Base-by-base conservation (phyloP, 305 asterid species). In the Fraxinus albicans region DNA sequence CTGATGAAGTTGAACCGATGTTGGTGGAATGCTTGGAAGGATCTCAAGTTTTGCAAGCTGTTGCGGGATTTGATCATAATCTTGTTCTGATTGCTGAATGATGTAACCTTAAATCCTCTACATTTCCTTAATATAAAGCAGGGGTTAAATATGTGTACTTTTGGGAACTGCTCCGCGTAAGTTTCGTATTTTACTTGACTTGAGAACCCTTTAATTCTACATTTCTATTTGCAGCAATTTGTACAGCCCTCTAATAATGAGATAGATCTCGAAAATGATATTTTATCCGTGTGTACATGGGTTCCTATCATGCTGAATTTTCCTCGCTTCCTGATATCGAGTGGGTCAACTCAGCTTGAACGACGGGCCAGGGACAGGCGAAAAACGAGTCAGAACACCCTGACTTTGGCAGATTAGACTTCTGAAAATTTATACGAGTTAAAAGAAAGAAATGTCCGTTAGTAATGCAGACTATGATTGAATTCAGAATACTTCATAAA, bases 31-130 rank as follows among this genome's bases (percentile, higher is more conserved):
- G 23, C 83, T 83, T 91, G 76, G 94, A 92, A 88, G 97, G 91
- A 75, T 55, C 9, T 79, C 85, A 89, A 65, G 95, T 92, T 72
- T 21, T 91, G 88, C 94, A 93, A 85, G 95, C 94, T 55, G 93
- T 87, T 38, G 94, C 98, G 5, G 99, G 98, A 2, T 93, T 91
- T 82, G 98, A 96, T 91, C 98, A 94, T 83, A 94, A 84, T 86
- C 95, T 96, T 60, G 89, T 94, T 85, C 91, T 96, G 6, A 84
- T 89, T 82, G 80, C 88, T 47, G 90, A 87, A 69, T 90, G 87
- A 89, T 85, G 76, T 80, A 38, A 47, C 25, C 80, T 36, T 73
- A 12, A 19, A 55, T 60, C 60, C 42, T 1, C 77, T 19, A 0
- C 42, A 40, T 76, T 44, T 77, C 21, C 65, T 44, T 81, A 12